A percentile compares a stretch with the other conserved stretches of the same genome.
phyloP scores from a whole-genome alignment of 2,329 filamentous ascomycete genomes.

The Akanthomyces dipterigenus region DNA sequence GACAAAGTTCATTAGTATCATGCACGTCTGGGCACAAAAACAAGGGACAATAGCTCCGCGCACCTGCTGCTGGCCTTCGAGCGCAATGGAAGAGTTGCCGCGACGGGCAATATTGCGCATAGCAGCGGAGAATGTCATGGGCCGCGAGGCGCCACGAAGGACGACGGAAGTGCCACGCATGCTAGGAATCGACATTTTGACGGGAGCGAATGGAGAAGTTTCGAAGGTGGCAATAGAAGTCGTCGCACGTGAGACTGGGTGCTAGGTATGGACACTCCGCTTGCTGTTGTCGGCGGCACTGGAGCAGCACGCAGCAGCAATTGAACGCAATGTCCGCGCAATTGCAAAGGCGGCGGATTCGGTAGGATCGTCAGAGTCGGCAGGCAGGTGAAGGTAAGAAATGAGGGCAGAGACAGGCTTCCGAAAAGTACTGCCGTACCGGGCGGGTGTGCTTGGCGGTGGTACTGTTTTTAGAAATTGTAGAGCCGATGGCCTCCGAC shows the following conservation, averaged over 20 bases:
- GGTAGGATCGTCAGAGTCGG: neutral
- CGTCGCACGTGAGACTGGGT: neutral
- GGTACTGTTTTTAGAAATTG: conserved; percentile 2
- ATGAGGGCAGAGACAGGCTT: neutral
- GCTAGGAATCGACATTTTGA: conserved; percentile 39
- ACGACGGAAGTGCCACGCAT: conserved; percentile 43
- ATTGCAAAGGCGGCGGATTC: neutral
- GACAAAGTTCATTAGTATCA: neutral
- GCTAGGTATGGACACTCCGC: neutral
- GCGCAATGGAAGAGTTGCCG: conserved; percentile 38
- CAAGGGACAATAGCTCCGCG: conserved; percentile 20
- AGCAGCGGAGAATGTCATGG: conserved; percentile 18
- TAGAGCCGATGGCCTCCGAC: conserved; percentile 18
- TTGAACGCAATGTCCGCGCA: neutral
- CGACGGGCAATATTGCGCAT: conserved; percentile 25
- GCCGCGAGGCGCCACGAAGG: conserved; percentile 35
- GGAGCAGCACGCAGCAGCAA: neutral
- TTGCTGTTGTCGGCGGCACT: neutral
- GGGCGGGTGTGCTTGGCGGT: neutral
- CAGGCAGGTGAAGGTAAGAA: neutral
- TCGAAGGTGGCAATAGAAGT: neutral
- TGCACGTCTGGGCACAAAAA: conserved; percentile 5
- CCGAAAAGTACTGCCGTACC: neutral
- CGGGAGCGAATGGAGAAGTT: neutral
- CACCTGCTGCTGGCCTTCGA: conserved; percentile 56